These are phyloP conservation scores for Aureobasidium zeae DNA, from an alignment of 2,329 filamentous ascomycete species.

Conservation along the genomic window DNA sequence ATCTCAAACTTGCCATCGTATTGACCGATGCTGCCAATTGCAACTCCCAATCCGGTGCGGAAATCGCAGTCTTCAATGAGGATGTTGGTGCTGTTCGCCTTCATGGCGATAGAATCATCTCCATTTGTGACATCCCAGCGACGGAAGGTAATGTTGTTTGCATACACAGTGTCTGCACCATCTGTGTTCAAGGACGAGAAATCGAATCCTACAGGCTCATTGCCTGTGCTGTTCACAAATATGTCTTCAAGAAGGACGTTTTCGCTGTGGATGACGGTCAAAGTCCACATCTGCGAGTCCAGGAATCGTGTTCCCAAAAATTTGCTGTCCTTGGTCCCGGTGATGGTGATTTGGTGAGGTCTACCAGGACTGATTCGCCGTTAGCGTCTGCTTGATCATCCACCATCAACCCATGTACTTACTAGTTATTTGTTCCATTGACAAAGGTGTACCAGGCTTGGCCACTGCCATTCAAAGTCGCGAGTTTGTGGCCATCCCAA, in stretches of 20 bases:
- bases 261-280: slow-evolving; percentile 43
- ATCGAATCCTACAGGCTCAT: slow-evolving; percentile 15
- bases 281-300: slow-evolving; percentile 50
- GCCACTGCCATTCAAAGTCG: slow-evolving; percentile 51
- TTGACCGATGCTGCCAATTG: slow-evolving; percentile 50
- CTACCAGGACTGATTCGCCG: slow-evolving; percentile 29
- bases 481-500: slow-evolving; percentile 42
- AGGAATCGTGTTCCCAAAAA: slow-evolving; percentile 44
- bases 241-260: slow-evolving; percentile 43
- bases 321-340: slow-evolving; percentile 39
- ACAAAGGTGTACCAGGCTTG: slow-evolving; percentile 50
- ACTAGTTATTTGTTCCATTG: slow-evolving; percentile 36
- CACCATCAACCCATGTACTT: background rate
- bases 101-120: slow-evolving; percentile 46
- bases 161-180: slow-evolving; percentile 46
- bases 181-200: slow-evolving; percentile 32
- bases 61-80: slow-evolving; percentile 42
- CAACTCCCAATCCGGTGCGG: slow-evolving; percentile 44
- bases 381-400: background rate
- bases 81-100: slow-evolving; percentile 50
- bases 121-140: slow-evolving; percentile 45
- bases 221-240: slow-evolving; percentile 42
- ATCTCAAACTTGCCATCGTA: slow-evolving; percentile 41
- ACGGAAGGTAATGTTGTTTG: slow-evolving; percentile 43
- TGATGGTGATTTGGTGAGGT: slow-evolving; percentile 46